phyloP scores from a whole-genome alignment of 225 moss, liverwort and hornwort genomes.

The Neckera pumila region DNA sequence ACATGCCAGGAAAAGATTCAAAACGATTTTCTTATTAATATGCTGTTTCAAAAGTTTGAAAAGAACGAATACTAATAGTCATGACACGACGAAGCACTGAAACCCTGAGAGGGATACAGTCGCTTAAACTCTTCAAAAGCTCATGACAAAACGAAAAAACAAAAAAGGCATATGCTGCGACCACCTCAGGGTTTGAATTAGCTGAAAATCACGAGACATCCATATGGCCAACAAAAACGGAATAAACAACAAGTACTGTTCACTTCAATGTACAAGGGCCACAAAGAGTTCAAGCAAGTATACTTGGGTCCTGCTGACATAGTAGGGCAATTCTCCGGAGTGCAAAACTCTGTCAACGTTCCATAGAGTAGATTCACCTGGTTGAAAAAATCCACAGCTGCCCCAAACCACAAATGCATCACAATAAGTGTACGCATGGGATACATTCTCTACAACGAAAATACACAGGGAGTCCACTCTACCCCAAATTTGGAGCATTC shows the following conservation, averaged over 20 bases:
- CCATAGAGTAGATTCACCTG: slow-evolving; percentile 97
- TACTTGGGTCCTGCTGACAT: slow-evolving; percentile 99
- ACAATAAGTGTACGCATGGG: not conserved
- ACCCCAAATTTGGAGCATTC: not conserved
- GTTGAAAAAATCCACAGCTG: slow-evolving; percentile 99
- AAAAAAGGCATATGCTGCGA: not conserved
- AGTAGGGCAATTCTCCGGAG: slow-evolving; percentile 87
- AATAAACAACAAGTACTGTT: not conserved
- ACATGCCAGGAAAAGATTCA: not conserved
- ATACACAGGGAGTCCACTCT: not conserved
- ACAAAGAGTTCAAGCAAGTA: not conserved
- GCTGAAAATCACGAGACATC: not conserved
- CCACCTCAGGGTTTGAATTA: not conserved
- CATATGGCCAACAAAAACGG: not conserved
- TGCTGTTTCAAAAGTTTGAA: not conserved
- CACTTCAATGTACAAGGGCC: not conserved
- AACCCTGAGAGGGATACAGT: not conserved
- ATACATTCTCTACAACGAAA: not conserved
- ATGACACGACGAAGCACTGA: not conserved
- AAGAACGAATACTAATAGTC: not conserved
- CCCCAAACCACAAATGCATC: slow-evolving; percentile 1
- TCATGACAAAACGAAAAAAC: not conserved
- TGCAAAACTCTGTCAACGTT: slow-evolving; percentile 97
- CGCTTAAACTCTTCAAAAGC: not conserved
- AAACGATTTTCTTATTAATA: not conserved